phyloP scores from a whole-genome alignment of 768 basidiomycete species.

The Mycena floridula region DNA sequence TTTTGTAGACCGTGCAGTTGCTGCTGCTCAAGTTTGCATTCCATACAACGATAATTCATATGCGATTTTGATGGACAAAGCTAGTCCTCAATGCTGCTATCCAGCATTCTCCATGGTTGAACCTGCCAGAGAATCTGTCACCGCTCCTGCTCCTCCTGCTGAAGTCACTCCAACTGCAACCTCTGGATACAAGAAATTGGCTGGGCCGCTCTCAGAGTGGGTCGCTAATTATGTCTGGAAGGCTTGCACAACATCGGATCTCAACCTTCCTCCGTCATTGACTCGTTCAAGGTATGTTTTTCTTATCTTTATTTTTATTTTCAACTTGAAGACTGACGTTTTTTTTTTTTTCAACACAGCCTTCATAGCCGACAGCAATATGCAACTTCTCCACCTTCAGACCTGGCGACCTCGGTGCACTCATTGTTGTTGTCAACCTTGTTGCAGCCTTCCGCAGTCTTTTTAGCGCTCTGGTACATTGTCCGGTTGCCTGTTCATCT shows the following conservation, averaged over 20 bases:
- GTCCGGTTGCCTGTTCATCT: slow-evolving; percentile 69
- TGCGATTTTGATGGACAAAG: no score
- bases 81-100: slow-evolving; percentile 8
- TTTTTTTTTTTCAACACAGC: slow-evolving; percentile 14
- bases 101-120: slow-evolving; percentile 18
- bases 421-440: slow-evolving; percentile 73
- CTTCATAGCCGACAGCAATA: slow-evolving; percentile 31
- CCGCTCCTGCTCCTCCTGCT: slow-evolving; percentile 29
- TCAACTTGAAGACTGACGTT: slow-evolving; percentile 3
- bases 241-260: slow-evolving; percentile 69
- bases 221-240: slow-evolving; percentile 78
- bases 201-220: slow-evolving; percentile 77
- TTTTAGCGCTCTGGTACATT: slow-evolving; percentile 80
- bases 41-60: no score
- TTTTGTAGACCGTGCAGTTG: slow-evolving; percentile 68
- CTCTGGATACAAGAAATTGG: slow-evolving; percentile 60
- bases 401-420: slow-evolving; percentile 59
- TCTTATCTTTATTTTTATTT: slow-evolving; percentile 5
- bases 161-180: slow-evolving; percentile 49
- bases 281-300: slow-evolving; percentile 49
- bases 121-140: slow-evolving; percentile 24
- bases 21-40: slow-evolving; percentile 24
- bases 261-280: slow-evolving; percentile 50
- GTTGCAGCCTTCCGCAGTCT: slow-evolving; percentile 74
- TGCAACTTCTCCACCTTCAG: slow-evolving; percentile 40